Conservation (phyloP, 306 rosid genomes). For the Ammopiptanthus mongolicus region DNA sequence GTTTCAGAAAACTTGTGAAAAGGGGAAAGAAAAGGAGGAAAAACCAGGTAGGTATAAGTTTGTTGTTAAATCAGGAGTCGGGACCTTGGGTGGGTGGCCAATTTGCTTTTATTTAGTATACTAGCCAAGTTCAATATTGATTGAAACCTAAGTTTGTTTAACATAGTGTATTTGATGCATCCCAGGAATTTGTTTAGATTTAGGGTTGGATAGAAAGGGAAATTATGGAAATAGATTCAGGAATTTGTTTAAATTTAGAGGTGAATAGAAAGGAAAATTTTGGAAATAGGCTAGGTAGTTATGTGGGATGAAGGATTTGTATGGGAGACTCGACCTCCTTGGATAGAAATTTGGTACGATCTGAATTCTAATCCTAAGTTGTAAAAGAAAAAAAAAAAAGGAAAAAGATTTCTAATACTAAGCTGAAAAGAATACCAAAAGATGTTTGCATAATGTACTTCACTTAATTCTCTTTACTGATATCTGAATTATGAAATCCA, state of each 20-base stretch:
- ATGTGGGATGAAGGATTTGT: background rate
- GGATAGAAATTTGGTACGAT: background rate
- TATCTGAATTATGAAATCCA: no score
- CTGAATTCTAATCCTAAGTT: background rate
- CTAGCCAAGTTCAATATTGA: background rate
- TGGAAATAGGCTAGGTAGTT: background rate
- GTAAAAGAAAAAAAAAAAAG: background rate
- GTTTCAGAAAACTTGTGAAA: background rate
- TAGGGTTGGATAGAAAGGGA: background rate
- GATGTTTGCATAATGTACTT: no score
- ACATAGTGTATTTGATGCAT: background rate
- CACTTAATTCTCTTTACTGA: no score
- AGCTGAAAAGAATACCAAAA: background rate
- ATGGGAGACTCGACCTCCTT: background rate
- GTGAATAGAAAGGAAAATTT: background rate
- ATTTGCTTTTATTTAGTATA: background rate
- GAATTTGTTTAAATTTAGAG: no score
- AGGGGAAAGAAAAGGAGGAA: background rate
- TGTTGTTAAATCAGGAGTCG: background rate
- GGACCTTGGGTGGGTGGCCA: background rate
- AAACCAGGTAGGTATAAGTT: background rate
- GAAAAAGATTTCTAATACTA: background rate
- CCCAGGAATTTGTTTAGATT: background rate
- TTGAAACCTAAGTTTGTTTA: background rate
- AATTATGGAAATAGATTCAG: background rate